Percentiles rank a stretch among this genome's conserved stretches.
Conservation (phyloP, 1,139 yeast genomes). For the Kluyveromyces marxianus region DNA sequence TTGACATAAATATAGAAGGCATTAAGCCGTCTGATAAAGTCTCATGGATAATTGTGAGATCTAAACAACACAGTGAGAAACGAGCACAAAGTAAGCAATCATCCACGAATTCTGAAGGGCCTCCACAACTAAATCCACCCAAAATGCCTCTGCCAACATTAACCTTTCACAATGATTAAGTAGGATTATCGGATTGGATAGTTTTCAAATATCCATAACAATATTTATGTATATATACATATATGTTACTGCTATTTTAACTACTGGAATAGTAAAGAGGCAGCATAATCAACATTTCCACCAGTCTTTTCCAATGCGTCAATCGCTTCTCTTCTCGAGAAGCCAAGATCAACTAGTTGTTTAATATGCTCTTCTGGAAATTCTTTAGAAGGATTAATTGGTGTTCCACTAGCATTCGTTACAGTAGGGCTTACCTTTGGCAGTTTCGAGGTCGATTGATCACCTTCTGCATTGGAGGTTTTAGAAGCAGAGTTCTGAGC, state of each 20-base stretch:
- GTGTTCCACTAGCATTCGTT: background rate
- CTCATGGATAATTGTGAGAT: constrained; percentile 20
- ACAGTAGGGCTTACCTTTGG: background rate
- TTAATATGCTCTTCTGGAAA: constrained; percentile 43
- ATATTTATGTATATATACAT: background rate
- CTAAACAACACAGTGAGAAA: background rate
- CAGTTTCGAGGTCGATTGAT: background rate
- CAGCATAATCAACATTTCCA: constrained; percentile 83
- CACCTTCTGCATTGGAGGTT: no score
- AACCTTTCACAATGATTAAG: background rate
- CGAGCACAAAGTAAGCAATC: background rate
- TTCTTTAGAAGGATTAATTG: constrained; percentile 4
- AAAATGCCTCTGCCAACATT: background rate
- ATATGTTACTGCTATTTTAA: background rate
- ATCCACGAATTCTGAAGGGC: background rate
- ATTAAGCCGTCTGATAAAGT: constrained; percentile 23
- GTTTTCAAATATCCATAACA: background rate
- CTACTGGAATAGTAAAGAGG: constrained; percentile 53
- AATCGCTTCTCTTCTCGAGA: constrained; percentile 54
- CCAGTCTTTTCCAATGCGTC: constrained; percentile 57
- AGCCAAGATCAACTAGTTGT: constrained; percentile 63
- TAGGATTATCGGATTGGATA: background rate
- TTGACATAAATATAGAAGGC: constrained; percentile 44
- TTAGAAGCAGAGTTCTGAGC: no score
- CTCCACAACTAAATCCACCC: background rate